Evolutionary conservation across 306 rosid genomes (phyloP), one percentile per base, ranked within the genome.

Genomic region (Ammopiptanthus mongolicus): DNA sequence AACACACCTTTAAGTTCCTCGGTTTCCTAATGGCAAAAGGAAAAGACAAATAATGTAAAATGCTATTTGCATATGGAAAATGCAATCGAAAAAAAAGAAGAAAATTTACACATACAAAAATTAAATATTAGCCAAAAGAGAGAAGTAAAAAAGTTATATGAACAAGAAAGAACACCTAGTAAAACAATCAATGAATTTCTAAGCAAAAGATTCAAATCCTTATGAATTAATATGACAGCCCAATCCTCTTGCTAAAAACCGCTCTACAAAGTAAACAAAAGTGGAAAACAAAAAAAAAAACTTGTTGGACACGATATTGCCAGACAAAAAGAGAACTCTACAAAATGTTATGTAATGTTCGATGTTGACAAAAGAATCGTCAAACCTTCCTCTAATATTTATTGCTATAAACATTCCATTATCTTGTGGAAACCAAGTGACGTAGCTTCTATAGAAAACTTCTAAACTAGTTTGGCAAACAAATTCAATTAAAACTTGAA

Each of bases 1-100:
- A 96, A 70, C 64, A 82, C 78, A 71, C 75, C 77, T 83, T 83
- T 92, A 69, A 96, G 99, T 86, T 88, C 93, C 88, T 96, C 98
- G 5, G 97, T 96, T 84, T 92, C 98, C 99, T 96, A 82, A 83
- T 57, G 63, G 76, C 70, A 80, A 71, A 69, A 51, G 75, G 68
- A 76, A 81, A 46, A 73, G 75, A 17, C 22, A 29, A 65, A n/a
- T 41, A 41, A 66, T 37, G 37, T 29, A 82, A 65, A 23, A 56
- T 47, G 59, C 3, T 80, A 44, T 21, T 52, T 62, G 69, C 46
- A 56, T 47, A 65, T 14, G 22, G n/a, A 82, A 70, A 53, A 15
- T 39, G 21, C 17, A 73, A 42, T 39, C 57, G 50, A 18, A 37
- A 56, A 51, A 1, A 14, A 23, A 53, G 9, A 15, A 25, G 22